Evolutionary conservation across 148 eudicot species (phyloP), one percentile per base, ranked within the genome.

Genomic region (Pharnaceum exiguum): DNA sequence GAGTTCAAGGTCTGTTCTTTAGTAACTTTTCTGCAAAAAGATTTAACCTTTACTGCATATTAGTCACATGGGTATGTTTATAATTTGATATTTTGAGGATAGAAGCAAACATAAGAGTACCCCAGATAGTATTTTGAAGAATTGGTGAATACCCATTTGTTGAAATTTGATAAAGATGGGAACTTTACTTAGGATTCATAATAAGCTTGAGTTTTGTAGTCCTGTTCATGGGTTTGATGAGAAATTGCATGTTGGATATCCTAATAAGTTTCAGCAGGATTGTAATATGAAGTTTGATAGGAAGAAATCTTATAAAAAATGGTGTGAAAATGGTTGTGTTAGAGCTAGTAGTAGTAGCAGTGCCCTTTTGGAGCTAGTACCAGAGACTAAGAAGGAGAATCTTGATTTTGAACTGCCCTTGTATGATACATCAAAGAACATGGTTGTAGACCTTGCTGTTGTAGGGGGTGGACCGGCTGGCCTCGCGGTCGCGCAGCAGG

Each of bases 381-480:
- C 94, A 2, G 87, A 78, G 64, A 80, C 72, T 40, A 94, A 83
- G 78, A 94, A 80, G 72, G 95, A 94, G 57, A 83, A 82, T 55
- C 99, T 94, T 63, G 96, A 94, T 15, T 85, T 89, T 64, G 96
- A 94, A 67, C 81, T 89, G 51, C 96, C 99, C 29, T 51, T 78
- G 63, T 94, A 83, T 75, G 96, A 94, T 67, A 70, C 91, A 24
- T 81, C 96, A n/a, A 89, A 86, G 71, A 79, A 76, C 25, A 49
- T 62, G 51, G 79, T 80, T 25, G 75, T 89, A 27, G 96, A 94
- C 63, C 72, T 89, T 19, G 99, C 85, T 19, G 85, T 93, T 27
- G 99, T 93, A 3, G 99, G 99, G 21, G 99, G 96, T 26, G 99
- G 99, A 4, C 99, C 99, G 31, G 96, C 99, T 2, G 95, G 99